Evolutionary conservation across 1,284 basidiomycete species (phyloP).

Genomic region (Ustilago sp.): DNA sequence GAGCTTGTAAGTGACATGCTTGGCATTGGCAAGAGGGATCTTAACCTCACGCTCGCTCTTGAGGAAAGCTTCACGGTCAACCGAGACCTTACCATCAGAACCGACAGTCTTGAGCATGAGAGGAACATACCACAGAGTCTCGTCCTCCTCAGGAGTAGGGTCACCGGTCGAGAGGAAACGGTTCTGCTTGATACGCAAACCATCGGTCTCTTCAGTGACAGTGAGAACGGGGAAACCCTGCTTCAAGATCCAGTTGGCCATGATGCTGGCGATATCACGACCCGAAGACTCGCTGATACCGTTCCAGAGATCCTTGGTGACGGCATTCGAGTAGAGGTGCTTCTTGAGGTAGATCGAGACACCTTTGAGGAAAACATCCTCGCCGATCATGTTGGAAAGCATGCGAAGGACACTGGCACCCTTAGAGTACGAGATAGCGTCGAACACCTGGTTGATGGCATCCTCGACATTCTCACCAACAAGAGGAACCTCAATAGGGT

Average conservation of each 20-base stretch:
- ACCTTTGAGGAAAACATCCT: constrained; percentile 76
- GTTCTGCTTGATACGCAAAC: constrained; percentile 78
- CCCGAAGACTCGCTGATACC: constrained; percentile 85
- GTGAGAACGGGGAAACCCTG: constrained; percentile 81
- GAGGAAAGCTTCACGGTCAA: constrained; percentile 79
- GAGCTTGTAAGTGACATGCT: constrained; percentile 79
- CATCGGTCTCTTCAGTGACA: constrained; percentile 79
- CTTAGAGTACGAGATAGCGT: constrained; percentile 71
- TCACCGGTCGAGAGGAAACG: constrained; percentile 89
- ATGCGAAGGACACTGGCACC: constrained; percentile 82
- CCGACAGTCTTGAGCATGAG: constrained; percentile 80
- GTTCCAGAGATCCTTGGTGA: constrained; percentile 89
- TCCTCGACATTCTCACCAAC: constrained; percentile 65
- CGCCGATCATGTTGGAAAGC: constrained; percentile 82
- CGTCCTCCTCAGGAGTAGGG: constrained; percentile 79
- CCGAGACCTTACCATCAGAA: constrained; percentile 74
- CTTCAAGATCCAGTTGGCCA: constrained; percentile 93
- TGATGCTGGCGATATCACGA: constrained; percentile 81
- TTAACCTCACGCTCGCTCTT: constrained; percentile 77
- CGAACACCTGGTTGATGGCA: constrained; percentile 68
- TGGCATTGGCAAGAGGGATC: constrained; percentile 76
- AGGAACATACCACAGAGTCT: constrained; percentile 90
- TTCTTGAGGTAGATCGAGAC: constrained; percentile 88
- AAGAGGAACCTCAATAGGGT: constrained; percentile 89
- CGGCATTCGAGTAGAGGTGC: constrained; percentile 83